Evolutionary conservation across 768 basidiomycete species (phyloP).

Genomic region (Leucocoprinus sp.): DNA sequence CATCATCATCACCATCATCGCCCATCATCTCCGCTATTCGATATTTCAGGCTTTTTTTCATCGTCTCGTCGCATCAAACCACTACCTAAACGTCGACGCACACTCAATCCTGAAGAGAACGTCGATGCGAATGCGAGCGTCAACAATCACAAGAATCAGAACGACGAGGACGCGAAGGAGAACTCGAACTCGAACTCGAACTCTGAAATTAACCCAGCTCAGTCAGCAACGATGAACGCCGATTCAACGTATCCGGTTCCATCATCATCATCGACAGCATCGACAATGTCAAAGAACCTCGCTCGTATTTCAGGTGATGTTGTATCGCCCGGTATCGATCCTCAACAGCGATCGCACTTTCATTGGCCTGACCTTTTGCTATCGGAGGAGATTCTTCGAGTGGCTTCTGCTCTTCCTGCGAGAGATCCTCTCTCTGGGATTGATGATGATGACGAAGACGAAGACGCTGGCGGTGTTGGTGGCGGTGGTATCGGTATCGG

Average conservation of each 20-base stretch:
- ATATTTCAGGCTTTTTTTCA: constrained; percentile 54
- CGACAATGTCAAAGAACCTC: too few species aligned
- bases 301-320: too few species aligned
- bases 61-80: constrained; percentile 65
- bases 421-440: neutral
- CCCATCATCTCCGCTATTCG: constrained; percentile 57
- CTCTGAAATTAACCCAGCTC: too few species aligned
- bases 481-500: too few species aligned
- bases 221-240: neutral
- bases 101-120: constrained; percentile 14
- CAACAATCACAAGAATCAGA: too few species aligned
- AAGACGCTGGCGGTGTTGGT: too few species aligned
- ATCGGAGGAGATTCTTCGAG: constrained; percentile 1
- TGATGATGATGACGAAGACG: constrained; percentile 1
- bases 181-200: too few species aligned
- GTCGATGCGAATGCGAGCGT: neutral
- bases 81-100: constrained; percentile 68
- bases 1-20: too few species aligned
- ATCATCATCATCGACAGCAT: too few species aligned
- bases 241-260: constrained; percentile 5
- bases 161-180: too few species aligned
- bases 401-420: neutral
- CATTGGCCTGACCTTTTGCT: constrained; percentile 1
- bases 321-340: too few species aligned
- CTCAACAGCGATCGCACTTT: neutral